Evolutionary conservation across 2,329 filamentous ascomycete species (phyloP).

Genomic region (Diaporthe sp.): DNA sequence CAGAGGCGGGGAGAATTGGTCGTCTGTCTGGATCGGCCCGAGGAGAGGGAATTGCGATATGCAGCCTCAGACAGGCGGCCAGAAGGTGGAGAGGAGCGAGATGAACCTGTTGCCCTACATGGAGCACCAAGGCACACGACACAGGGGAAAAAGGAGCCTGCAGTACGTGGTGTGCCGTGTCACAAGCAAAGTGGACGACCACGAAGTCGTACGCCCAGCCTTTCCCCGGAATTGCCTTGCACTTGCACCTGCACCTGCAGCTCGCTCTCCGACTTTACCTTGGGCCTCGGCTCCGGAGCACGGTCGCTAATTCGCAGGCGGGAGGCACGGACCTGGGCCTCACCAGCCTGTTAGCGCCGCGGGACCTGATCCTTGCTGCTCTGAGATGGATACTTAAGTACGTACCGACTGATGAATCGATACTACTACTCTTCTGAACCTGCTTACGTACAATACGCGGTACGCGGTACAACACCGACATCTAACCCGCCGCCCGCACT

Average conservation of each 20-base stretch:
- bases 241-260: not conserved
- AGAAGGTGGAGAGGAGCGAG: not conserved
- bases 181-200: constrained; percentile 32
- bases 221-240: constrained; percentile 19
- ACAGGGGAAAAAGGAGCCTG: not conserved
- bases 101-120: not conserved
- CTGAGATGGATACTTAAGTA: too few species aligned
- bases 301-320: not conserved
- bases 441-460: not conserved
- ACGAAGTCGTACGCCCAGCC: constrained; percentile 50
- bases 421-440: not conserved
- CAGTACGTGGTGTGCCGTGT: constrained; percentile 12
- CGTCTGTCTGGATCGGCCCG: constrained; percentile 10
- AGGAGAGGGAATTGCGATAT: not conserved
- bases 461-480: not conserved
- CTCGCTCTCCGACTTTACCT: constrained; percentile 10
- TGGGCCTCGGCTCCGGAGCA: constrained; percentile 32
- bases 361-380: not conserved
- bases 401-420: too few species aligned
- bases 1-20: not conserved
- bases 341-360: not conserved
- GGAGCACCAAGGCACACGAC: constrained; percentile 1
- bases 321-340: constrained; percentile 6
- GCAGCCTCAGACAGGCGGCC: not conserved
- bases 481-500: not conserved